These are phyloP conservation scores for Beta vulgaris DNA, from an alignment of 148 eudicot genomes.

Conservation along the genomic window DNA sequence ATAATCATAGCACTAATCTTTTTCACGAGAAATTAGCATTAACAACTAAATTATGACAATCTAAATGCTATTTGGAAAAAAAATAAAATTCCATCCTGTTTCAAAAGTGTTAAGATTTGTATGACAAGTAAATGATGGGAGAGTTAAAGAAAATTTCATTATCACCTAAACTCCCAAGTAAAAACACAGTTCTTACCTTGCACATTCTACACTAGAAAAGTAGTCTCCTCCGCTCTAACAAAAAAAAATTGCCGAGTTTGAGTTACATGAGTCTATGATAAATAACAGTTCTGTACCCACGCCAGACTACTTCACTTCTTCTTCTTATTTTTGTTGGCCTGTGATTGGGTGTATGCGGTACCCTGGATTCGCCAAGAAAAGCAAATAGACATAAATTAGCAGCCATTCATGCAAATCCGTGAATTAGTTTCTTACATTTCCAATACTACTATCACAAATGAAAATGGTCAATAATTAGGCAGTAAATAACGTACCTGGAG, in stretches of 20 bases:
- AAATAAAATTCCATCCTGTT: constrained; percentile 5
- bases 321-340: constrained; percentile 70
- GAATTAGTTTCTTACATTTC: neutral
- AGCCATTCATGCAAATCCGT: neutral
- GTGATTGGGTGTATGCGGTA: constrained; percentile 73
- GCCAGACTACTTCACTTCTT: constrained; percentile 54
- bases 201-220: constrained; percentile 42
- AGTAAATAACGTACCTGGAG: constrained; percentile 55
- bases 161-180: constrained; percentile 17
- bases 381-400: neutral
- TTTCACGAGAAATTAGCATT: neutral
- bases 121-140: constrained; percentile 6
- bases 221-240: constrained; percentile 36
- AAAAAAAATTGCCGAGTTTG: constrained; percentile 25
- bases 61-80: neutral
- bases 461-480: neutral
- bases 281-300: constrained; percentile 22
- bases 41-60: neutral
- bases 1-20: neutral
- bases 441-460: constrained; percentile 5
- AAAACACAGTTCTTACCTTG: constrained; percentile 15
- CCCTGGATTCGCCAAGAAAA: constrained; percentile 50
- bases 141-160: constrained; percentile 10
- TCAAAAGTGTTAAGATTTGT: neutral
- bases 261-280: constrained; percentile 38